Percentiles rank a stretch among this genome's conserved stretches.
phyloP scores from a whole-genome alignment of 2,329 filamentous ascomycete species.

The Ophiostoma ulmi region DNA sequence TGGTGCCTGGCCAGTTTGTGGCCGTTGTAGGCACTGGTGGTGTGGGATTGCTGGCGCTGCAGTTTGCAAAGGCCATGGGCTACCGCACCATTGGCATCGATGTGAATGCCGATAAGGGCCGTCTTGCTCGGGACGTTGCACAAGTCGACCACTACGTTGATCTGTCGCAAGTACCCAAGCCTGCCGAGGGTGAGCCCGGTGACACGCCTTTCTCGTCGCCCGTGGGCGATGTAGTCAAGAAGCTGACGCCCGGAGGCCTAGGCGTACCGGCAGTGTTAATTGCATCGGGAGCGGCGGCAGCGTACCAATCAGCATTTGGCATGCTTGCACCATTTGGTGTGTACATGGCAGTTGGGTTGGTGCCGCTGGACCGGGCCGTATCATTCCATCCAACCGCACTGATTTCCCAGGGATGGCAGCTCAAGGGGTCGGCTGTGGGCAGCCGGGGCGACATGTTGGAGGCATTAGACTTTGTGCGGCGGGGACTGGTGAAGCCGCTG shows the following conservation, averaged over 20 bases:
- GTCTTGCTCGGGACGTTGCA: conserved; percentile 27
- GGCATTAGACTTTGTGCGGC: conserved; percentile 38
- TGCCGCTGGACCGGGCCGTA: conserved; percentile 30
- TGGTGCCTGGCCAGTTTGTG: conserved; percentile 36
- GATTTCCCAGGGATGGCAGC: conserved; percentile 35
- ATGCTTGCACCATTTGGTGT: conserved; percentile 38
- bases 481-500: conserved; percentile 34
- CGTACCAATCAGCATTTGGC: conserved; percentile 36
- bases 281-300: conserved; percentile 31
- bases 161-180: conserved; percentile 26
- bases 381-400: conserved; percentile 36
- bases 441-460: conserved; percentile 38
- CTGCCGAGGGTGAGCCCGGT: neutral
- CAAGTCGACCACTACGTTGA: conserved; percentile 40
- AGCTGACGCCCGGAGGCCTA: conserved; percentile 28
- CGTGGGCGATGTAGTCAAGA: conserved; percentile 29
- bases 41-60: conserved; percentile 38
- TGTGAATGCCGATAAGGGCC: conserved; percentile 33
- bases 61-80: conserved; percentile 41
- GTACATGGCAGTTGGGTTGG: conserved; percentile 39
- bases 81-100: conserved; percentile 40
- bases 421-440: conserved; percentile 37
- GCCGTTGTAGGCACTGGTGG: conserved; percentile 39
- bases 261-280: conserved; percentile 34
- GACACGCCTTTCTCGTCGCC: conserved; percentile 25